Evolutionary conservation across 306 rosid genomes (phyloP).

Genomic region (Heteromeles arbutifolia): DNA sequence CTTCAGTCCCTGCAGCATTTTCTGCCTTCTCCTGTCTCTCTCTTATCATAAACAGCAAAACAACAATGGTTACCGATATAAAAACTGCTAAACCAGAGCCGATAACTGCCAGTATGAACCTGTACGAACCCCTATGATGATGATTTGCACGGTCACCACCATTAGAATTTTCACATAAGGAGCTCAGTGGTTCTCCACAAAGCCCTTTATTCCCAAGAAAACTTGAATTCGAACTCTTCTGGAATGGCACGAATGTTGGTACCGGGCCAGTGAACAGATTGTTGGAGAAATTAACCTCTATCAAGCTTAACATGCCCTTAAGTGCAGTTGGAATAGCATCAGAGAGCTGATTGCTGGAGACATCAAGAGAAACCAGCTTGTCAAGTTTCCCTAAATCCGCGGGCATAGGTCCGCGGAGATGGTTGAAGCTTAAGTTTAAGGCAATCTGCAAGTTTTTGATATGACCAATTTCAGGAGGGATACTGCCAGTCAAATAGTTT

Average conservation of each 20-base stretch:
- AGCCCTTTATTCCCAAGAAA: conserved; percentile 77
- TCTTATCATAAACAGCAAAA: conserved; percentile 76
- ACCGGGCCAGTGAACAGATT: conserved; percentile 72
- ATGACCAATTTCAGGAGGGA: conserved; percentile 81
- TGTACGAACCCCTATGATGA: conserved; percentile 86
- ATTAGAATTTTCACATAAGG: conserved; percentile 49
- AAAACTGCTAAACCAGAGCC: conserved; percentile 93
- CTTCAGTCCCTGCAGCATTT: conserved; percentile 57
- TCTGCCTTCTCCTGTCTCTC: conserved; percentile 87
- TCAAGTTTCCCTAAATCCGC: conserved; percentile 83
- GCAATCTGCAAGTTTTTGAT: conserved; percentile 97
- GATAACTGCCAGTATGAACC: conserved; percentile 76
- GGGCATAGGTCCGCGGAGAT: conserved; percentile 74
- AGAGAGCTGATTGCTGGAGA: conserved; percentile 77
- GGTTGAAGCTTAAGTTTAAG: conserved; percentile 87
- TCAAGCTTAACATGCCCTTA: conserved; percentile 94
- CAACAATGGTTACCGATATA: conserved; percentile 73
- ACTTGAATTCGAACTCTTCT: conserved; percentile 81
- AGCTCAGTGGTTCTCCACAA: conserved; percentile 82
- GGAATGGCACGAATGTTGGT: conserved; percentile 81
- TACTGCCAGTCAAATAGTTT: conserved; percentile 70
- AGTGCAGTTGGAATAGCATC: conserved; percentile 72
- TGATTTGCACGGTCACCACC: conserved; percentile 35
- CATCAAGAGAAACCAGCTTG: conserved; percentile 90
- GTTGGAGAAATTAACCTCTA: conserved; percentile 94